Evolutionary conservation across 139 green algal genomes (phyloP).

Genomic region (Asterochloris erici): DNA sequence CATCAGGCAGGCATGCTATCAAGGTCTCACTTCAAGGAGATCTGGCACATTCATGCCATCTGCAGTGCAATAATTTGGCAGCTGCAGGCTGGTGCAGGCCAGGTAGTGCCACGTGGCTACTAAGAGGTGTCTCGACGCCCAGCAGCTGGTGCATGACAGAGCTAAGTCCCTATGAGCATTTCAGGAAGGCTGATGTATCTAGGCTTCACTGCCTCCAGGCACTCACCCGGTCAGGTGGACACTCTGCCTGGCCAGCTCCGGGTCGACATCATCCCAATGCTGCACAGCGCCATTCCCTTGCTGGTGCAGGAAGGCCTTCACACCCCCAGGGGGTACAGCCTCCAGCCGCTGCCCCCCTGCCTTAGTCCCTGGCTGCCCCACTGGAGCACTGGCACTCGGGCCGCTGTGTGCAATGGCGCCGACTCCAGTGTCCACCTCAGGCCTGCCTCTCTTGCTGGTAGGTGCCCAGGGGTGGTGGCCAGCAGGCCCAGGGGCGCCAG

Average conservation of each 20-base stretch:
- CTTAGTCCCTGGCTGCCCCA: background rate
- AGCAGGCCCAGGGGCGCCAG: too few relatives aligned
- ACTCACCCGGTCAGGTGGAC: background rate
- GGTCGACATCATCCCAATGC: slow-evolving; percentile 7
- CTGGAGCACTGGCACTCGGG: background rate
- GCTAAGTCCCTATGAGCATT: too few relatives aligned
- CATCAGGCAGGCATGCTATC: too few relatives aligned
- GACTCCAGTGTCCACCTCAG: background rate
- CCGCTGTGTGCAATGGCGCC: background rate
- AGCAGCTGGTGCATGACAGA: too few relatives aligned
- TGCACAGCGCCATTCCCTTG: background rate
- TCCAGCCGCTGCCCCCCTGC: background rate
- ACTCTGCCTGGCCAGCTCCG: slow-evolving; percentile 1
- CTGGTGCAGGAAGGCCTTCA: slow-evolving; percentile 1
- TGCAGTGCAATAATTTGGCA: too few relatives aligned
- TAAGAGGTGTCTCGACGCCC: too few relatives aligned
- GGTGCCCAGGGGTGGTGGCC: background rate
- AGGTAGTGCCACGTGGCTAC: too few relatives aligned
- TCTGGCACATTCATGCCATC: too few relatives aligned
- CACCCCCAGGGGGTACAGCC: background rate
- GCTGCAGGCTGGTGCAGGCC: too few relatives aligned
- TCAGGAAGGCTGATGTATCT: background rate
- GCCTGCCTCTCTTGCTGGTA: background rate
- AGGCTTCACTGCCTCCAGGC: background rate
- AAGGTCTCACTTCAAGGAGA: too few relatives aligned